A percentile compares a stretch with the other conserved stretches of the same genome.
phyloP scores from a whole-genome alignment of 257 asterid genomes.

The Solanum ahanhuiri region DNA sequence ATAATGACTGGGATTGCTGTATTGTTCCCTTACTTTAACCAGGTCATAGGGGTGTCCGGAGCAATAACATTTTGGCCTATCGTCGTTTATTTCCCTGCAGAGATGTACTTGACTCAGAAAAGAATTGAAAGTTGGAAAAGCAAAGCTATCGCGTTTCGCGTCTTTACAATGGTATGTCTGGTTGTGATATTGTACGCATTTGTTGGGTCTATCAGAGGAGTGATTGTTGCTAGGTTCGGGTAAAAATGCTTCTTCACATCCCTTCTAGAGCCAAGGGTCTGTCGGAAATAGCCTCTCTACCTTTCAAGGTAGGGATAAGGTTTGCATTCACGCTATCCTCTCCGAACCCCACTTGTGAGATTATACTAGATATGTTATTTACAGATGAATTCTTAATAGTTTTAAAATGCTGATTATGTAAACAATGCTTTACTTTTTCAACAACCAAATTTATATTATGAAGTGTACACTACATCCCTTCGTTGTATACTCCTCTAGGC shows the following conservation, averaged over 20 bases:
- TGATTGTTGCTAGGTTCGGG: conserved; percentile 37
- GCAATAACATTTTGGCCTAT: conserved; percentile 74
- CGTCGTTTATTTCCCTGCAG: conserved; percentile 64
- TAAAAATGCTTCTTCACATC: neutral
- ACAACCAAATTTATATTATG: neutral
- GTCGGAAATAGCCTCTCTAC: neutral
- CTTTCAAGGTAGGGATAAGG: neutral
- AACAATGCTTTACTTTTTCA: neutral
- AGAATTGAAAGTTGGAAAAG: conserved; percentile 27
- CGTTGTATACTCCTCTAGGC: no score
- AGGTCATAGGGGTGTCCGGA: conserved; percentile 68
- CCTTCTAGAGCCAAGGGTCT: neutral
- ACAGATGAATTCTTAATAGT: neutral
- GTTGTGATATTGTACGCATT: conserved; percentile 51
- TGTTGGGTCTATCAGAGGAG: conserved; percentile 60
- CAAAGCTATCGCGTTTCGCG: conserved; percentile 32
- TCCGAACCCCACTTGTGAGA: neutral
- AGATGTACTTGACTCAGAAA: conserved; percentile 68
- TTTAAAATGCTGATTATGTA: neutral
- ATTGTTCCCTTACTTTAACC: conserved; percentile 68
- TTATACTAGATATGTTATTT: neutral
- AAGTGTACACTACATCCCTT: no score
- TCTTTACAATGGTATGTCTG: conserved; percentile 28
- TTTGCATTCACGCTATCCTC: neutral
- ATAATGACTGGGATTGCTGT: conserved; percentile 41